Evolutionary conservation across 805 yeast species (phyloP).

Genomic region (Nematodospora valgi): DNA sequence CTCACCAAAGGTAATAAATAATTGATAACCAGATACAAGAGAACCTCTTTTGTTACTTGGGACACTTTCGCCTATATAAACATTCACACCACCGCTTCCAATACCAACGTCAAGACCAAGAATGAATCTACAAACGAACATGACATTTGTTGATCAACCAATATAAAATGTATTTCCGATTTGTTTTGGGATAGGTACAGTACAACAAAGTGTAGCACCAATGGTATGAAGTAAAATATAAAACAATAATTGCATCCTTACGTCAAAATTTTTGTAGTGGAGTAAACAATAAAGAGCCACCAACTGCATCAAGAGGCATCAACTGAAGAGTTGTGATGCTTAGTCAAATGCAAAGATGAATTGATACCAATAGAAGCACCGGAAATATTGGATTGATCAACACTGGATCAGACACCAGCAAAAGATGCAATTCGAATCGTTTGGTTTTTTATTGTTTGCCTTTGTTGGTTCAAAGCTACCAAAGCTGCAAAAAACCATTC

Average conservation of each 20-base stretch:
- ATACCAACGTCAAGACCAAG: conserved; percentile 65
- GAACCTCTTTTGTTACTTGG: conserved; percentile 59
- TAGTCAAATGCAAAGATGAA: conserved; percentile 35
- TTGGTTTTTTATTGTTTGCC: too few relatives aligned
- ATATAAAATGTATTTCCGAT: conserved; percentile 2
- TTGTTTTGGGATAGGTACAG: conserved; percentile 16
- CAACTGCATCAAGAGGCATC: conserved; percentile 70
- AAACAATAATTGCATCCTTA: conserved; percentile 49
- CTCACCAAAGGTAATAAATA: conserved; percentile 65
- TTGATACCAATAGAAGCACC: conserved; percentile 59
- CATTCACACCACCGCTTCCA: conserved; percentile 63
- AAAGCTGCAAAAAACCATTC: too few relatives aligned
- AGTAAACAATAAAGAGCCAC: conserved; percentile 58
- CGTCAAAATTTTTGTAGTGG: conserved; percentile 59
- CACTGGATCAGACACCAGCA: conserved; percentile 64
- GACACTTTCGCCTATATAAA: conserved; percentile 58
- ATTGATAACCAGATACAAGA: conserved; percentile 60
- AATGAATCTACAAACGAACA: conserved; percentile 53
- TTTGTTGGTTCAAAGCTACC: too few relatives aligned
- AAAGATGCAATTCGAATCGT: too few relatives aligned
- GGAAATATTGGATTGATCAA: conserved; percentile 64
- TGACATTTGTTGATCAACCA: conserved; percentile 13
- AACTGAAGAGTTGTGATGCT: conserved; percentile 51
- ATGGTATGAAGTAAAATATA: conserved; percentile 59
- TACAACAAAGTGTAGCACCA: conserved; percentile 59